Percentiles rank a stretch among this genome's conserved stretches.
Evolutionary conservation across 345 rosid genomes (phyloP).

Genomic region (Rhizophora apiculata): DNA sequence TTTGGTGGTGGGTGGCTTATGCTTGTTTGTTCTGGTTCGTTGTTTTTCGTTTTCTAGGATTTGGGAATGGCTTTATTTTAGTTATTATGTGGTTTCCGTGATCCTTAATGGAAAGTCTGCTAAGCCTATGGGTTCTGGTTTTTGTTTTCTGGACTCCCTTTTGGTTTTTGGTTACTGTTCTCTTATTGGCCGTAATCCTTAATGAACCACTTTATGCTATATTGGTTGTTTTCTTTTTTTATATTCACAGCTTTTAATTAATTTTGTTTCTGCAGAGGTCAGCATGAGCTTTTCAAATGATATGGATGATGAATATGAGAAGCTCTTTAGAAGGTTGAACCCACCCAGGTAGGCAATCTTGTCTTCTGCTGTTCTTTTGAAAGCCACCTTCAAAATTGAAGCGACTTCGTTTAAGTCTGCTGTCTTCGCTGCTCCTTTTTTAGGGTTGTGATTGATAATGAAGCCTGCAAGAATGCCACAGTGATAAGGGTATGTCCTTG

Average conservation of each 20-base stretch:
- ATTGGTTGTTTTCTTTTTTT: conserved; percentile 15
- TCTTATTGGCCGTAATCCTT: conserved; percentile 26
- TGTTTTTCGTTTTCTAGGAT: conserved; percentile 17
- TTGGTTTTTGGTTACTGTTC: conserved; percentile 12
- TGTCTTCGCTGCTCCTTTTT: background rate
- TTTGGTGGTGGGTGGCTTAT: conserved; percentile 7
- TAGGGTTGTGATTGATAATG: conserved; percentile 98
- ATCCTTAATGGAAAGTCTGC: conserved; percentile 13
- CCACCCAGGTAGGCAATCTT: conserved; percentile 64
- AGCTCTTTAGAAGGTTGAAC: conserved; percentile 83
- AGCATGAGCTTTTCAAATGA: conserved; percentile 64
- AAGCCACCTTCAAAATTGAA: conserved; percentile 6
- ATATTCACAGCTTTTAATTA: background rate
- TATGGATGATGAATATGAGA: conserved; percentile 84
- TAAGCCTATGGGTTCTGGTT: conserved; percentile 2
- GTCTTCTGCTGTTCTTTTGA: conserved; percentile 11
- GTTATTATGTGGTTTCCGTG: conserved; percentile 1
- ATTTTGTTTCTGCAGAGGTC: conserved; percentile 40
- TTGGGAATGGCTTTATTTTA: conserved; percentile 10
- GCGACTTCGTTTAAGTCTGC: conserved; percentile 6
- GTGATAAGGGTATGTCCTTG: conserved; percentile 61
- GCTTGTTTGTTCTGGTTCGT: background rate
- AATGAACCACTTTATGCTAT: conserved; percentile 8
- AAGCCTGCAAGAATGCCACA: conserved; percentile 80
- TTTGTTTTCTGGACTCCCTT: conserved; percentile 5